Evolutionary conservation across 306 rosid genomes (phyloP).

Genomic region (Comarum palustre): DNA sequence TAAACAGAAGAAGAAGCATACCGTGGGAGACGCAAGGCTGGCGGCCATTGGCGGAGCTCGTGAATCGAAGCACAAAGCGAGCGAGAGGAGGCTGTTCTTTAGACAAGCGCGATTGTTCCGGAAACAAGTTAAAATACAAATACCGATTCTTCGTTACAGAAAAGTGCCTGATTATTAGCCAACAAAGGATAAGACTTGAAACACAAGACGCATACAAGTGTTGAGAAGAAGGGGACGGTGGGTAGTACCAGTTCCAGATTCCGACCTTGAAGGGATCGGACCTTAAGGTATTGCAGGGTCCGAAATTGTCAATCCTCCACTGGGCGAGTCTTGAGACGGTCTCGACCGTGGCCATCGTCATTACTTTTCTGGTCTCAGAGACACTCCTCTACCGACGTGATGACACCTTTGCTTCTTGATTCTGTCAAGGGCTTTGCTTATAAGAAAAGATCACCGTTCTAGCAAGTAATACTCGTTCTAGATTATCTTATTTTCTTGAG

Average conservation of each 20-base stretch:
- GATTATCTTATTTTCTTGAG: too few relatives aligned
- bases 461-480: too few relatives aligned
- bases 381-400: not conserved
- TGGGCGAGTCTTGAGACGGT: conserved; percentile 71
- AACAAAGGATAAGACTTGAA: conserved; percentile 2
- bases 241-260: conserved; percentile 74
- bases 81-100: conserved; percentile 79
- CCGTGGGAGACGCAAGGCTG: conserved; percentile 60
- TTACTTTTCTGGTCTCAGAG: not conserved
- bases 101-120: conserved; percentile 60
- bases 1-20: conserved; percentile 22
- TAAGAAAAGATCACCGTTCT: too few relatives aligned
- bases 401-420: too few relatives aligned
- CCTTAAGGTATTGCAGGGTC: conserved; percentile 57
- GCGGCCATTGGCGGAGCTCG: conserved; percentile 52
- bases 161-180: conserved; percentile 44
- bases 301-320: conserved; percentile 78
- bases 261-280: conserved; percentile 85
- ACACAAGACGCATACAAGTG: not conserved
- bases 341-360: conserved; percentile 45
- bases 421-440: too few relatives aligned
- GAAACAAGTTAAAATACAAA: conserved; percentile 67
- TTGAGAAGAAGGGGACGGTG: not conserved
- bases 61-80: conserved; percentile 64
- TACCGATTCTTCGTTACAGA: conserved; percentile 65